Evolutionary conservation across 257 asterid genomes (phyloP), one percentile per base, ranked within the genome.

Genomic region (Petunia secreta): DNA sequence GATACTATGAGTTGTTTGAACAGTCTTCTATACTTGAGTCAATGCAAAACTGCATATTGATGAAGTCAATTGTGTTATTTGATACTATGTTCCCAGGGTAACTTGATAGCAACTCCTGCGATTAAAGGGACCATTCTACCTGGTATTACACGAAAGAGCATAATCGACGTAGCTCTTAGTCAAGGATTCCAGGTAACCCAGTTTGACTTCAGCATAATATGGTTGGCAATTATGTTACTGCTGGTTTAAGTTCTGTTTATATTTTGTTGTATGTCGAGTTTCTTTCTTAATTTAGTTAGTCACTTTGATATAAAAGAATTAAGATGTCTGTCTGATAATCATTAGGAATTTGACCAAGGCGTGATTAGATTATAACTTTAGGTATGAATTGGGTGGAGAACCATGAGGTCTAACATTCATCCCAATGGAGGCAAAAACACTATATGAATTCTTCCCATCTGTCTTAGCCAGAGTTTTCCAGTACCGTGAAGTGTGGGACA

Each of bases 111-210:
- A 59, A 88, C 91, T 66, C 91, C 91, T 60, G 86, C 87, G 37
- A 83, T 82, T 13, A 85, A 82, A 82, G 89, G 91, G 82, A 88
- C 89, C 25, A 88, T 88, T 80, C 88, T 88, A 16, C 89, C 90
- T 2, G 91, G 91, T 75, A 85, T 88, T 68, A 88, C 91, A 8
- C 85, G 90, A n/a, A 88, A 88, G 82, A 88, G 90, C 82, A 82
- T 88, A 76, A 83, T 88, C 14, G 91, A 88, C 8, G 85, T 88
- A 44, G 90, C 91, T 76, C 40, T 55, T 64, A 82, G 58, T 80
- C 91, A 81, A 84, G 90, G 91, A 57, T 88, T 81, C 81, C 79
- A 83, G 91, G 91, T 86, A 77, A 54, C 1, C 64, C 64, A 57
- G 77, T 34, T 71, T 48, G 60, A 46, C 41, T 50, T 71, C 62